Evolutionary conservation across 2,329 filamentous ascomycete species (phyloP).

Genomic region (Neophaeococcomyces mojaviensis): DNA sequence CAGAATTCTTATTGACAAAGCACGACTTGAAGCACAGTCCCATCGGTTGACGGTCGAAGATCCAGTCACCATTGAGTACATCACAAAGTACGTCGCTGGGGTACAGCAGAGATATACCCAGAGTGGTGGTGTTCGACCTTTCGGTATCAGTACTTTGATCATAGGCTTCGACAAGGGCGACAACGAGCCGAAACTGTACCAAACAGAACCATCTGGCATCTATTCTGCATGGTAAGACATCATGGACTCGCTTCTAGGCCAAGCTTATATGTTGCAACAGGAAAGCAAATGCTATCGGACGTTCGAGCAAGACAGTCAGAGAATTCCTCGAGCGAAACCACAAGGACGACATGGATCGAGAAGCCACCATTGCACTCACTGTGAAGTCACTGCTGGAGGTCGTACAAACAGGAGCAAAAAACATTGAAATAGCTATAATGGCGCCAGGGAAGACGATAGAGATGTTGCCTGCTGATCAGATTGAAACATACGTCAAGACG

Average conservation of each 20-base stretch:
- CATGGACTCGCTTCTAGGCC: conserved; percentile 1
- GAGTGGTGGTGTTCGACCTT: conserved; percentile 95
- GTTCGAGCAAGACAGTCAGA: conserved; percentile 96
- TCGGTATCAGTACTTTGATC: conserved; percentile 94
- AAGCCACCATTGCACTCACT: conserved; percentile 90
- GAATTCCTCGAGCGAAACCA: conserved; percentile 99
- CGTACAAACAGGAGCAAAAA: conserved; percentile 97
- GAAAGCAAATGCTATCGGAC: conserved; percentile 98
- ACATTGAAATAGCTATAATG: conserved; percentile 99
- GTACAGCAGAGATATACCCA: conserved; percentile 99
- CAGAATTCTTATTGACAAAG: conserved; percentile 96
- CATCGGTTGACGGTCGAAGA: conserved; percentile 96
- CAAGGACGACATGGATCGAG: conserved; percentile 94
- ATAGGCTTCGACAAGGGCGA: conserved; percentile 97
- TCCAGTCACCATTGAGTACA: conserved; percentile 96
- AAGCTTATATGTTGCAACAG: conserved; percentile 42
- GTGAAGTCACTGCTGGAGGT: conserved; percentile 98
- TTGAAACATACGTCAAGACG: conserved; percentile 94
- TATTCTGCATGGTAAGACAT: conserved; percentile 86
- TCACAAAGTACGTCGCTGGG: conserved; percentile 95
- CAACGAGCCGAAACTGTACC: conserved; percentile 81
- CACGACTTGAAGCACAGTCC: conserved; percentile 91
- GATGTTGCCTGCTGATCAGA: conserved; percentile 91
- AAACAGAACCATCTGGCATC: conserved; percentile 98
- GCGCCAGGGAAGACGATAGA: conserved; percentile 83